These are phyloP conservation scores for Collybia nuda DNA, from an alignment of 768 basidiomycete genomes.

Conservation along the genomic window DNA sequence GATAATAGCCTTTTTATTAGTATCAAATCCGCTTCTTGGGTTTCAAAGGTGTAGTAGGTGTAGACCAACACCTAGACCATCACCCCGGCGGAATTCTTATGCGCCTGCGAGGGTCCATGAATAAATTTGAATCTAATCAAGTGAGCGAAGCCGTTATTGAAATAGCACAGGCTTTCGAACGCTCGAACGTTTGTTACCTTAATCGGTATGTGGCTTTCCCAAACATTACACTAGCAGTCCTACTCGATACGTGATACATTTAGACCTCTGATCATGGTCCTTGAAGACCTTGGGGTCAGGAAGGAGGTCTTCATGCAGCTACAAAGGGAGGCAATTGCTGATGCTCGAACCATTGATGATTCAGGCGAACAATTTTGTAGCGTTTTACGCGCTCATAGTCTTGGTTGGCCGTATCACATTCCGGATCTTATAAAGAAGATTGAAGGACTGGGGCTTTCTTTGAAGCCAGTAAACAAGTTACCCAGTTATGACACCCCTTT, in stretches of 20 bases:
- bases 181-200: slow-evolving; percentile 62
- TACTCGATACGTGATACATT: not conserved
- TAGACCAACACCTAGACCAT: slow-evolving; percentile 56
- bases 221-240: not conserved
- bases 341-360: slow-evolving; percentile 60
- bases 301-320: slow-evolving; percentile 57
- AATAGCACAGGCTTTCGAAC: slow-evolving; percentile 63
- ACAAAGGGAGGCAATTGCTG: slow-evolving; percentile 57
- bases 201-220: slow-evolving; percentile 56
- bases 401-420: slow-evolving; percentile 49
- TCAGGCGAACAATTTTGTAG: slow-evolving; percentile 46
- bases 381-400: slow-evolving; percentile 47
- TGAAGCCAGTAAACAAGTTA: slow-evolving; percentile 33
- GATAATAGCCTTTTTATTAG: slow-evolving; percentile 26
- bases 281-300: slow-evolving; percentile 73
- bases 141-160: slow-evolving; percentile 61
- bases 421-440: slow-evolving; percentile 51
- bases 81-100: slow-evolving; percentile 55
- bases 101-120: slow-evolving; percentile 72
- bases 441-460: slow-evolving; percentile 44
- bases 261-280: slow-evolving; percentile 73
- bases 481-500: slow-evolving; percentile 54
- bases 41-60: slow-evolving; percentile 77
- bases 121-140: slow-evolving; percentile 62
- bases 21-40: slow-evolving; percentile 85